Evolutionary conservation across 257 asterid genomes (phyloP).

Genomic region (Solanum piurae): DNA sequence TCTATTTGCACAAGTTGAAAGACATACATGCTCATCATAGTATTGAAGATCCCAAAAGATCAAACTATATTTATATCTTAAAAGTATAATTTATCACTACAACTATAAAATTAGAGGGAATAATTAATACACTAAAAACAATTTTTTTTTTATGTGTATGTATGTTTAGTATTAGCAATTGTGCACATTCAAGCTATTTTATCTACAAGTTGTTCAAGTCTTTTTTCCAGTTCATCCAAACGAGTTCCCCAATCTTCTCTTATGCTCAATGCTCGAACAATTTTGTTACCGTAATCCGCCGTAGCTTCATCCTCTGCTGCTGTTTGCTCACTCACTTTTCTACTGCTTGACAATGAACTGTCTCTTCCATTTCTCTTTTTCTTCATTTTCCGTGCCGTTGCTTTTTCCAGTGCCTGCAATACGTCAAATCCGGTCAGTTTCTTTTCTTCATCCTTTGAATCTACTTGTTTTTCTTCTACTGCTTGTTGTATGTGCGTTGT

Average conservation of each 20-base stretch:
- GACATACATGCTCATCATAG: no score
- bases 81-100: neutral
- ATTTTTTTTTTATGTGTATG: neutral
- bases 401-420: conserved; percentile 40
- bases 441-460: neutral
- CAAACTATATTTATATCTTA: neutral
- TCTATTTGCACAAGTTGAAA: no score
- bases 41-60: neutral
- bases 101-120: neutral
- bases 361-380: neutral
- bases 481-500: neutral
- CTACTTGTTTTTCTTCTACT: neutral
- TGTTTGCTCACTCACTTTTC: neutral
- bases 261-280: conserved; percentile 16
- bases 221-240: conserved; percentile 34
- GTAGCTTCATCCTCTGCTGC: neutral
- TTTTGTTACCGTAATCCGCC: neutral
- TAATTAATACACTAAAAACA: neutral
- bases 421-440: conserved; percentile 45
- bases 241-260: conserved; percentile 38
- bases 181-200: neutral
- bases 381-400: conserved; percentile 22
- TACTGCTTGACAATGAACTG: neutral
- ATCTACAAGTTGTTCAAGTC: conserved; percentile 21
- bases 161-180: neutral